Conservation (phyloP, 441 rosid species). For the Populus hybrid region DNA sequence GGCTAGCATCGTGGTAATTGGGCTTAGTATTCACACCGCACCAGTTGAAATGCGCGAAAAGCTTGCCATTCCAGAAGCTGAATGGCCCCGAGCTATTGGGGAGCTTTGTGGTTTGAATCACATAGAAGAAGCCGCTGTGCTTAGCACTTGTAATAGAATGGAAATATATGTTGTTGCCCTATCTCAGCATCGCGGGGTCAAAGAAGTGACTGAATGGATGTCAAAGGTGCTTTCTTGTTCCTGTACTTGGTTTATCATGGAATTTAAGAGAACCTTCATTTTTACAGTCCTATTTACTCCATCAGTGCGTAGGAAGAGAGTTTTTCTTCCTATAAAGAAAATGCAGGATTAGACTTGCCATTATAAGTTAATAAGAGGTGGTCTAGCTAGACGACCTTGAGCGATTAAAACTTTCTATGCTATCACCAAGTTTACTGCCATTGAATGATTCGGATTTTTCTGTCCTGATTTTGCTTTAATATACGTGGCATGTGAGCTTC, state of each 20-base stretch:
- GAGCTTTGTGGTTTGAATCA: conserved; percentile 85
- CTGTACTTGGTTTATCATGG: not conserved
- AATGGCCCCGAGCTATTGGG: conserved; percentile 90
- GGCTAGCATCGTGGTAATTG: conserved; percentile 90
- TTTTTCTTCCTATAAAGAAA: not conserved
- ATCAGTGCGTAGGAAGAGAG: not conserved
- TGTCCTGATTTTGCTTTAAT: not conserved
- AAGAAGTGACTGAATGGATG: conserved; percentile 99
- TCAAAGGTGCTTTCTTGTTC: conserved; percentile 58
- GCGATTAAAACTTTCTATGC: not conserved
- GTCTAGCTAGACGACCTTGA: not conserved
- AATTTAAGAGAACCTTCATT: not conserved
- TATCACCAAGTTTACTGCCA: not conserved
- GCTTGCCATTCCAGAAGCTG: conserved; percentile 98
- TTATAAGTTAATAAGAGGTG: not conserved
- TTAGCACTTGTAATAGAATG: conserved; percentile 97
- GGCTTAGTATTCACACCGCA: conserved; percentile 82
- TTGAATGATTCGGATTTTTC: not conserved
- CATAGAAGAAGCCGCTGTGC: conserved; percentile 97
- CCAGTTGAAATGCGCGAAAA: conserved; percentile 98
- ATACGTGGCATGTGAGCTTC: not conserved
- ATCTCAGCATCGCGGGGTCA: conserved; percentile 94
- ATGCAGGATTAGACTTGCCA: not conserved
- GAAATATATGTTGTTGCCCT: conserved; percentile 94
- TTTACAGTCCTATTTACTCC: not conserved